Evolutionary conservation across 768 basidiomycete genomes (phyloP).

Genomic region (Scleroderma bovista): DNA sequence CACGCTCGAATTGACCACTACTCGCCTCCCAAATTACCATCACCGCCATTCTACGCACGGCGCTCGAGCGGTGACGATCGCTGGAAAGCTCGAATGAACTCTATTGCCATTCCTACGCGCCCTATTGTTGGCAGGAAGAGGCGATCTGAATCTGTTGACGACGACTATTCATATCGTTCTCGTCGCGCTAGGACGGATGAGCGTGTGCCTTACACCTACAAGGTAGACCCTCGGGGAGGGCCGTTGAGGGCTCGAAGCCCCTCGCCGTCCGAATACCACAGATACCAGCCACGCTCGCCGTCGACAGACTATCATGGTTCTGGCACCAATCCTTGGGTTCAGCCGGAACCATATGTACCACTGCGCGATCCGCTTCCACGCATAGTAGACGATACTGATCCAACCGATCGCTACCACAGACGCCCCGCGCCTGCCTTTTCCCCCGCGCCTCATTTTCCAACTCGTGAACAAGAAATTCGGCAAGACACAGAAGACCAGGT

Average conservation of each 20-base stretch:
- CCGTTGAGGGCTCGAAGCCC: slow-evolving; percentile 10
- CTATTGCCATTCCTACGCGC: slow-evolving; percentile 5
- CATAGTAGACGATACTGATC: not conserved
- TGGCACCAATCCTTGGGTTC: not conserved
- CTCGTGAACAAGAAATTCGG: not conserved
- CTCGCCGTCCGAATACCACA: slow-evolving; percentile 5
- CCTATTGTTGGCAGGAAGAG: slow-evolving; percentile 18
- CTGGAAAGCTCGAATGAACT: not conserved
- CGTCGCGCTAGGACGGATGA: slow-evolving; percentile 21
- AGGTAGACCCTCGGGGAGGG: not conserved
- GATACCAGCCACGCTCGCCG: not conserved
- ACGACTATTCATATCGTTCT: slow-evolving; percentile 13
- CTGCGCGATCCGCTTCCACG: not conserved
- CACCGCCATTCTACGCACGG: too few relatives aligned
- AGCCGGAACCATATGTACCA: not conserved
- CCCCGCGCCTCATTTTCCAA: not conserved
- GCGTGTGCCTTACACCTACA: slow-evolving; percentile 12
- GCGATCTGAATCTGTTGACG: slow-evolving; percentile 14
- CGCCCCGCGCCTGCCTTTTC: not conserved
- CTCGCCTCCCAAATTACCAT: slow-evolving; percentile 5
- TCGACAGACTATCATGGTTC: not conserved
- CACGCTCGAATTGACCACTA: slow-evolving; percentile 7
- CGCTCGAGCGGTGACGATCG: not conserved
- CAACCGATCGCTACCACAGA: not conserved
- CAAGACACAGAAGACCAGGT: slow-evolving; percentile 5